These are phyloP conservation scores for Vigna unguiculata DNA, from an alignment of 306 rosid species.

Conservation along the genomic window DNA sequence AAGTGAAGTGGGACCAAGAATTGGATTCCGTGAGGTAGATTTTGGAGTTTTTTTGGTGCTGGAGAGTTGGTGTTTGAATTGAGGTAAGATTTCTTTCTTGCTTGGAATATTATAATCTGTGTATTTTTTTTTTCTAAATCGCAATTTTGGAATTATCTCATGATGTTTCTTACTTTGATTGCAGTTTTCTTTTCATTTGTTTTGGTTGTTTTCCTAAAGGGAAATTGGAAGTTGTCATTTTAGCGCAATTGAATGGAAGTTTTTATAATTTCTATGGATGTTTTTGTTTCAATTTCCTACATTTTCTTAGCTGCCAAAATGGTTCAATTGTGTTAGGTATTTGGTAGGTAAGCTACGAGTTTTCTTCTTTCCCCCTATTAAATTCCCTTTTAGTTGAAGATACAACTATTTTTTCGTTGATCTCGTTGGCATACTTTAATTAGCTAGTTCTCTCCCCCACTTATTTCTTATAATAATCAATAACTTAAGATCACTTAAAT, in stretches of 20 bases:
- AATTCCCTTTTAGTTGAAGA: slow-evolving; percentile 40
- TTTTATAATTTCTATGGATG: slow-evolving; percentile 24
- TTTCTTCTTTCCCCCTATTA: slow-evolving; percentile 32
- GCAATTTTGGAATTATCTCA: not conserved
- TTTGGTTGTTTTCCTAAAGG: slow-evolving; percentile 8
- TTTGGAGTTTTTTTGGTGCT: slow-evolving; percentile 15
- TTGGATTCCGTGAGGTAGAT: slow-evolving; percentile 36
- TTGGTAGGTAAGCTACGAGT: slow-evolving; percentile 60
- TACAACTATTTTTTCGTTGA: slow-evolving; percentile 1
- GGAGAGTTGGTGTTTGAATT: slow-evolving; percentile 29
- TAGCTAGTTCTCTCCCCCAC: not conserved
- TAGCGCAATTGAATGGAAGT: slow-evolving; percentile 17
- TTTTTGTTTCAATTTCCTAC: slow-evolving; percentile 36
- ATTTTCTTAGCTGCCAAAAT: slow-evolving; percentile 47
- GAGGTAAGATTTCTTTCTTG: slow-evolving; percentile 44
- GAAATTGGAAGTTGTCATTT: not conserved
- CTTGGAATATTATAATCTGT: slow-evolving; percentile 2
- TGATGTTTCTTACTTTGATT: not conserved
- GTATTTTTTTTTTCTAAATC: not conserved
- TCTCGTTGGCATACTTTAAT: slow-evolving; percentile 36
- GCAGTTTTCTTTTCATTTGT: not conserved
- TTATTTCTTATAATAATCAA: not conserved
- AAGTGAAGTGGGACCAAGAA: too few relatives aligned
- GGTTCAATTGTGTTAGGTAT: slow-evolving; percentile 53
- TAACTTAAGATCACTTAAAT: not conserved